Evolutionary conservation across 345 rosid species (phyloP).

Genomic region (Combretum micranthum): DNA sequence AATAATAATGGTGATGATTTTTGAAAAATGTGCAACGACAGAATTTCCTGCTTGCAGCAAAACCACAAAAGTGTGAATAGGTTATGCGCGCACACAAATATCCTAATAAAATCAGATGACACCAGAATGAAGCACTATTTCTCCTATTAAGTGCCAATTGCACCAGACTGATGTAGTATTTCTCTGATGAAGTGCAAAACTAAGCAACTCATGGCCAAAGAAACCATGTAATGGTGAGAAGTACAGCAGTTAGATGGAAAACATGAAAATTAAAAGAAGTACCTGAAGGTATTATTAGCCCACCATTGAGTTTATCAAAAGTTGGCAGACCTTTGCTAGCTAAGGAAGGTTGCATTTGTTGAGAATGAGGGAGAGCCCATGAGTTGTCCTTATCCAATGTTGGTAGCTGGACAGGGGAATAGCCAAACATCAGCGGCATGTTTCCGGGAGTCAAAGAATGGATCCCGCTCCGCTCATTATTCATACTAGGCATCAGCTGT

Average conservation of each 20-base stretch:
- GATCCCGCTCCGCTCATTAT: conserved; percentile 27
- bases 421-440: conserved; percentile 67
- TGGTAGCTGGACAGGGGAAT: conserved; percentile 79
- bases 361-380: conserved; percentile 54
- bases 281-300: conserved; percentile 36
- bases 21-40: neutral
- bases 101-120: no score
- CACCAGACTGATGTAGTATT: neutral
- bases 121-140: no score
- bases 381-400: conserved; percentile 72
- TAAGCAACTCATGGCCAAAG: conserved; percentile 1
- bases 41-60: neutral
- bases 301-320: conserved; percentile 41
- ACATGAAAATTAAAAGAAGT: neutral
- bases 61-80: neutral
- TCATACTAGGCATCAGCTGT: conserved; percentile 39
- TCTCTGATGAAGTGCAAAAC: no score
- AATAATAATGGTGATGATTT: no score
- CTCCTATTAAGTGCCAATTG: neutral
- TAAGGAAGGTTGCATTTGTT: conserved; percentile 47
- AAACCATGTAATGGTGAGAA: neutral
- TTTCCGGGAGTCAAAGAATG: conserved; percentile 47
- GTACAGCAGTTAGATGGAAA: neutral
- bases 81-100: no score
- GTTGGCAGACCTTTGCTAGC: conserved; percentile 43